Evolutionary conservation across 2,329 filamentous ascomycete genomes (phyloP).

Genomic region (Cytospora leucostoma): DNA sequence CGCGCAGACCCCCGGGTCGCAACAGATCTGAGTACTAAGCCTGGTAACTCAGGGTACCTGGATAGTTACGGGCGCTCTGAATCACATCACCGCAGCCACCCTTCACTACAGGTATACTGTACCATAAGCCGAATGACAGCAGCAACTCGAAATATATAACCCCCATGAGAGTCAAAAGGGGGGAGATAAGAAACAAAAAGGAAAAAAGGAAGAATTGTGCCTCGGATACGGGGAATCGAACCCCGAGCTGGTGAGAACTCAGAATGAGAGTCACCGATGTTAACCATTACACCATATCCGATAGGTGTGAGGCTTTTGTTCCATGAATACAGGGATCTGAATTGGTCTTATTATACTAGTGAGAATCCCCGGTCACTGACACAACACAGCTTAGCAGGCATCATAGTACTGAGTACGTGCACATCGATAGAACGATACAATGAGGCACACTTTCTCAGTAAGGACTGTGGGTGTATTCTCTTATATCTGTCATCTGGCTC

Average conservation of each 20-base stretch:
- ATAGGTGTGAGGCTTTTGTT: neutral
- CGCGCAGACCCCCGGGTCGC: neutral
- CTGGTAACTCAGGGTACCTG: neutral
- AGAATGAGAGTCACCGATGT: neutral
- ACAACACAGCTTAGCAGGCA: too few relatives aligned
- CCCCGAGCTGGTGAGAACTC: neutral
- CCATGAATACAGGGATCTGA: neutral
- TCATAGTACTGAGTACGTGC: too few relatives aligned
- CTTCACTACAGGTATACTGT: too few relatives aligned
- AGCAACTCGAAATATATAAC: too few relatives aligned
- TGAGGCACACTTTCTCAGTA: conserved; percentile 8
- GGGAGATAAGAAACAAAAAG: neutral
- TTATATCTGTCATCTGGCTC: conserved; percentile 3
- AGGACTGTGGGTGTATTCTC: conserved; percentile 28
- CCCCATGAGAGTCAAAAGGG: too few relatives aligned
- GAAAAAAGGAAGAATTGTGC: neutral
- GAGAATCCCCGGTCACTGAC: too few relatives aligned
- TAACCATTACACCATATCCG: neutral
- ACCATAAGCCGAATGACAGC: too few relatives aligned
- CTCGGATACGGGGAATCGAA: neutral
- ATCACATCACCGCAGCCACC: too few relatives aligned
- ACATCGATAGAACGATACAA: neutral
- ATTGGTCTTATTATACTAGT: too few relatives aligned
- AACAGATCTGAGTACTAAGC: too few relatives aligned
- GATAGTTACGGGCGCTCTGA: too few relatives aligned